Base-by-base conservation (phyloP, 495 filamentous ascomycete genomes). In the Trichocladium antarcticum region DNA sequence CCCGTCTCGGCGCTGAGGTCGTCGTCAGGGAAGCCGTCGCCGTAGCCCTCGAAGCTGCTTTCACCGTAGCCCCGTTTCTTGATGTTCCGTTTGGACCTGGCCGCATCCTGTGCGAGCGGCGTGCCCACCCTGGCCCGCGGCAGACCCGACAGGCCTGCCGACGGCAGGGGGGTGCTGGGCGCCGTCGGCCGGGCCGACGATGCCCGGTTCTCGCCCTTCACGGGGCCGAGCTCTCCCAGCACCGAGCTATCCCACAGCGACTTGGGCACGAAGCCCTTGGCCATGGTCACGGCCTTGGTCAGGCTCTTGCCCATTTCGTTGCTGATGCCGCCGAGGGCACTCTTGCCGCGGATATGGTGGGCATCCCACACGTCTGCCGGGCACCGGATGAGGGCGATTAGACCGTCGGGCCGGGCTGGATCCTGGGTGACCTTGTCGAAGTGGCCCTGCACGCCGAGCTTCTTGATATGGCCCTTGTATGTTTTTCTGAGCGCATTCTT, bases 401-500 rank as follows among this genome's bases (percentile, higher is more conserved):
- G 55, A 35, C 65, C 55, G 29, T 68, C 62, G 1, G 53, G 59
- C 0, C 54, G 60, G 7, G 68, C 57, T 12, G 53, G 49, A 10
- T 76, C 71, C 35, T 70, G 63, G 61, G 73, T 75, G 22, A 67
- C 64, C 1, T 68, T 68, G 48, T 79, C 74, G 51, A 75, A 79
- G 27, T 71, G 65, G 24, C 75, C 75, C 50, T 66, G 67, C 1
- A 79, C 59, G 46, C 70, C 71, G n/a, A 76, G 60, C 45, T 67
- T 70, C 63, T 74, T 76, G 53, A 79, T 74, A 35, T 77, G 67
- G 11, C 72, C 73, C 63, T 79, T 79, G 60, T 79, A 79, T 6
- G 75, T 77, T 59, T 79, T 79, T 7, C 75, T 68, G 31, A 79
- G 64, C 48, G 70, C 69, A 55, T 72, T 74, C 65, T 79, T 79